Evolutionary conservation across 2,329 filamentous ascomycete species (phyloP), one percentile per base, ranked within the genome.

Genomic region (Daldinia sp.): DNA sequence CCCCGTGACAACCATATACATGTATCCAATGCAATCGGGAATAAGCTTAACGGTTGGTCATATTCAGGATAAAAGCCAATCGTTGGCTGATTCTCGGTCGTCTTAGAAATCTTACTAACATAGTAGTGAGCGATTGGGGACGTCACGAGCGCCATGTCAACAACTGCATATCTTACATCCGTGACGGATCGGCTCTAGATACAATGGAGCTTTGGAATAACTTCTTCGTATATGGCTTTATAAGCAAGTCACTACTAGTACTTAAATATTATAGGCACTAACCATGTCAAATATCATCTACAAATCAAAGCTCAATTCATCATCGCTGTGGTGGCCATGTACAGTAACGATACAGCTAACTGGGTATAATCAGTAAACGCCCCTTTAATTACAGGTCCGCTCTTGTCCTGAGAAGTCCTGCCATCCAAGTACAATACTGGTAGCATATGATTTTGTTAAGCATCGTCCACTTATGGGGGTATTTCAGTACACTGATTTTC

Each of bases 341-440:
- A 54, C 42, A 42, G 42, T 67, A 67, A 53, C 39, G 56, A 68
- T 68, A 67, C 63, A 67, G 57, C 60, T 62, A 42, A 39, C 37
- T 37, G 63, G 63, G 66, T 67, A 71, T 69, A 65, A 59, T 64
- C 60, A 53, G 28, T 55, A 30, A 57, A 48, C 54, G 62, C 57
- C 60, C 39, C 41, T 41, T 28, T 39, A 44, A 26, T 30, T 56
- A 50, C 57, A 65, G 42, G 60, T 39, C 44, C 41, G 20, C 65
- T 61, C 65, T 46, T 48, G 55, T 18, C 23, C 10, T 18, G 26
- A 53, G 54, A 62, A 64, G 23, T 23, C 44, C 50, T 53, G 33
- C 41, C 59, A 62, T 48, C 59, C 77, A 7, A 67, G 61, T 57
- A 65, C 51, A 50, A 54, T 44, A 55, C 42, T 44, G 39, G 54